Percentiles rank a stretch among this genome's conserved stretches.
Evolutionary conservation across 768 basidiomycete genomes (phyloP).

Genomic region (Paxillus ammoniavirescens): DNA sequence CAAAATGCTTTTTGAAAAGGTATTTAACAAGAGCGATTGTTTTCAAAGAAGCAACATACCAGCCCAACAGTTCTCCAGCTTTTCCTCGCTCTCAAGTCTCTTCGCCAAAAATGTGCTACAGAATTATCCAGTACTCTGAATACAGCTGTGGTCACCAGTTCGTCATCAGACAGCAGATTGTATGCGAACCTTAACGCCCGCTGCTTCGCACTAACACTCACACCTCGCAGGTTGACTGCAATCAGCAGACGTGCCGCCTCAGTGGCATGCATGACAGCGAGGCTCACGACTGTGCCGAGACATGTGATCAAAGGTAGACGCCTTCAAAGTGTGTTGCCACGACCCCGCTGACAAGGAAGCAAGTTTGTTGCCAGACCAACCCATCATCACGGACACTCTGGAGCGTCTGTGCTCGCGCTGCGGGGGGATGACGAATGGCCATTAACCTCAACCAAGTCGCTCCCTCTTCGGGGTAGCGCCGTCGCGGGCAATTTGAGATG

Average conservation of each 20-base stretch:
- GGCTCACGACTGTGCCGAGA: slow-evolving; percentile 36
- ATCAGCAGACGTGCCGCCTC: slow-evolving; percentile 34
- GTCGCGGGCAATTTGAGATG: too few species aligned
- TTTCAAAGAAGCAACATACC: neutral
- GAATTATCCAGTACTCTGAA: slow-evolving; percentile 31
- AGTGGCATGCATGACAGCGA: slow-evolving; percentile 36
- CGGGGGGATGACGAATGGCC: slow-evolving; percentile 22
- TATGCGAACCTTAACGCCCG: slow-evolving; percentile 13
- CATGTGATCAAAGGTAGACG: slow-evolving; percentile 39
- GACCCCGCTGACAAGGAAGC: slow-evolving; percentile 1
- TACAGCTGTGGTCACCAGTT: slow-evolving; percentile 34
- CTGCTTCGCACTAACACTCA: neutral
- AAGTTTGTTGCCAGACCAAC: slow-evolving; percentile 30
- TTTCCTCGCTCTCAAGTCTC: neutral
- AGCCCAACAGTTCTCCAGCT: slow-evolving; percentile 2
- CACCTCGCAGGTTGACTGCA: slow-evolving; percentile 48
- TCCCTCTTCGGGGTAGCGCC: too few species aligned
- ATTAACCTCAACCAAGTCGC: slow-evolving; percentile 9
- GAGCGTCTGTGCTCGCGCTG: slow-evolving; percentile 16
- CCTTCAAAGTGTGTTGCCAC: neutral
- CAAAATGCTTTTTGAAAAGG: neutral
- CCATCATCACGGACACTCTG: slow-evolving; percentile 22
- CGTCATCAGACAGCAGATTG: slow-evolving; percentile 33
- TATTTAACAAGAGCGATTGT: slow-evolving; percentile 22
- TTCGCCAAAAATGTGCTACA: slow-evolving; percentile 34